Evolutionary conservation across 306 rosid species (phyloP).

Genomic region (Cajanus cajan): DNA sequence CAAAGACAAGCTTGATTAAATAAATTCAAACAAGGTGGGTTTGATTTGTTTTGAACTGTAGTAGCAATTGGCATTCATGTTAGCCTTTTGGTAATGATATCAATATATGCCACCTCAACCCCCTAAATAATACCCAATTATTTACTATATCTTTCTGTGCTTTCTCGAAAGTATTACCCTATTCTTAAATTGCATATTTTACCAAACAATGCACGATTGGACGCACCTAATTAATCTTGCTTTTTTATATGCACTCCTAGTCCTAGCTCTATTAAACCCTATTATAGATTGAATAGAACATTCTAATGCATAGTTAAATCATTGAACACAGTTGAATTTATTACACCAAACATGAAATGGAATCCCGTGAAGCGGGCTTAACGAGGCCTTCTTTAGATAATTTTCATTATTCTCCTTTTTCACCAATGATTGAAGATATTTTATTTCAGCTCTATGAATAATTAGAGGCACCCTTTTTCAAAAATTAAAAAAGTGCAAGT

Average conservation of each 20-base stretch:
- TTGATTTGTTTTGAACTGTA: not conserved
- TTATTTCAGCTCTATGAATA: constrained; percentile 28
- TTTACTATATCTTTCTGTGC: not conserved
- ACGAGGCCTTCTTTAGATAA: not conserved
- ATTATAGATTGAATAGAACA: constrained; percentile 26
- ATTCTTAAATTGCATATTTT: not conserved
- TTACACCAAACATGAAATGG: constrained; percentile 13
- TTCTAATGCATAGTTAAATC: constrained; percentile 33
- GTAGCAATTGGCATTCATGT: not conserved
- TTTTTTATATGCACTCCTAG: not conserved
- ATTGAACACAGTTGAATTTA: constrained; percentile 20
- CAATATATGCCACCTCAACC: not conserved
- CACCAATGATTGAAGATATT: constrained; percentile 41
- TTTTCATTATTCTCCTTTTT: not conserved
- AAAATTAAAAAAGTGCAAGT: not conserved
- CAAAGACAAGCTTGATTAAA: not conserved
- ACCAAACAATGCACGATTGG: constrained; percentile 1
- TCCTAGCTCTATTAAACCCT: not conserved
- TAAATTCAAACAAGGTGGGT: not conserved
- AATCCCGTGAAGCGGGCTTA: constrained; percentile 32
- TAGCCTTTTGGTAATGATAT: not conserved
- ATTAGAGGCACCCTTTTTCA: not conserved
- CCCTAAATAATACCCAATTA: not conserved
- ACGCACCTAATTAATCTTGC: constrained; percentile 20
- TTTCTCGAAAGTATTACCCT: not conserved